Conservation (phyloP, 257 asterid species). For the Pogostemon cablin region DNA sequence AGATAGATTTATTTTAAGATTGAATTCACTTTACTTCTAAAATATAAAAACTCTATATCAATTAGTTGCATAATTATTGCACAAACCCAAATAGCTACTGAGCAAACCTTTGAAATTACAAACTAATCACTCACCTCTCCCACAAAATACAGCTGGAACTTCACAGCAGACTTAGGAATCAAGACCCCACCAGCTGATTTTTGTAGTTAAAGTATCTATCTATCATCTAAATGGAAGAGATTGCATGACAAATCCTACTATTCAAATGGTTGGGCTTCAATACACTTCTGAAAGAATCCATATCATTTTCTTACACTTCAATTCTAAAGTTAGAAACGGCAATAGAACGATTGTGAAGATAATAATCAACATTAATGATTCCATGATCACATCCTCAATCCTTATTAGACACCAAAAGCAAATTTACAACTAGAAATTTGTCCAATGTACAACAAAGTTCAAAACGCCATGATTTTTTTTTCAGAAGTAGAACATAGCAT, state of each 20-base stretch:
- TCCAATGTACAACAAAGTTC: not conserved
- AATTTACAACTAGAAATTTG: not conserved
- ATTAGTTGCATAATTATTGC: too few relatives aligned
- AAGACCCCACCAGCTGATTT: conserved; percentile 95
- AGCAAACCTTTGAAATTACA: not conserved
- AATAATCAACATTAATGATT: not conserved
- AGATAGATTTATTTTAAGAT: too few relatives aligned
- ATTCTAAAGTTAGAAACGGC: not conserved
- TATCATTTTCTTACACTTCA: not conserved
- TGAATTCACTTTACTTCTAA: too few relatives aligned
- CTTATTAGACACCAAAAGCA: not conserved
- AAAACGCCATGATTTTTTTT: not conserved
- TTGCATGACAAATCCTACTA: not conserved
- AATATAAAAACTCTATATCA: too few relatives aligned
- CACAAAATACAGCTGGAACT: conserved; percentile 78
- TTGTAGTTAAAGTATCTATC: conserved; percentile 39
- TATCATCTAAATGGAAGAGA: conserved; percentile 26
- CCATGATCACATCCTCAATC: not conserved
- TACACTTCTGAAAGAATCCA: not conserved
- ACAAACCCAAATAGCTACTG: too few relatives aligned
- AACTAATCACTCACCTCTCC: conserved; percentile 70
- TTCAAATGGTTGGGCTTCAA: not conserved
- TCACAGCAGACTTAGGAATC: conserved; percentile 89
- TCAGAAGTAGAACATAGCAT: not conserved
- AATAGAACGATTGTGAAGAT: not conserved